Percentiles rank a stretch among this genome's conserved stretches.
phyloP scores from a whole-genome alignment of 2,329 filamentous ascomycete species.

The Exophiala aquamarina region DNA sequence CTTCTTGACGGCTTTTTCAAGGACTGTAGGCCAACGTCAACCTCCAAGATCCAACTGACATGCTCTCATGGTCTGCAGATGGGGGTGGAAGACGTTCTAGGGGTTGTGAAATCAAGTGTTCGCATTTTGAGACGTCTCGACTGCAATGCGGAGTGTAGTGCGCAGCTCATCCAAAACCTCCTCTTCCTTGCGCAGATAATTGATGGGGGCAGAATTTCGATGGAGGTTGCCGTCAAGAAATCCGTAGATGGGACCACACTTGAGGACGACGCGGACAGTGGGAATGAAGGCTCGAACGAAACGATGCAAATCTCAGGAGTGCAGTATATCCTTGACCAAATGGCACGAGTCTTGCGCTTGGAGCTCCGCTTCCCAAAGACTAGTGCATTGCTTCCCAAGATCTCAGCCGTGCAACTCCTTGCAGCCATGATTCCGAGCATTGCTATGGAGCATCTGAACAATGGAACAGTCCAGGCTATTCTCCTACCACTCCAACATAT shows the following conservation, averaged over 20 bases:
- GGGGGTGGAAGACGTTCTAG: conserved; percentile 62
- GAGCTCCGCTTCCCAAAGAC: conserved; percentile 65
- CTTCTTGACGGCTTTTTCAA: conserved; percentile 76
- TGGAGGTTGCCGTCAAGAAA: conserved; percentile 43
- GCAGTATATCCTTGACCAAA: conserved; percentile 73
- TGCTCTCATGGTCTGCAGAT: conserved; percentile 73
- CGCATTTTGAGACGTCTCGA: conserved; percentile 61
- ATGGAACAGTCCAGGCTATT: conserved; percentile 62
- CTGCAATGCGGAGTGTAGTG: conserved; percentile 72
- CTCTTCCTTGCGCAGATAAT: conserved; percentile 74
- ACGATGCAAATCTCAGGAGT: conserved; percentile 54
- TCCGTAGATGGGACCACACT: conserved; percentile 43
- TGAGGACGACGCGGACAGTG: conserved; percentile 43
- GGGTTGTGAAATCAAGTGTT: conserved; percentile 58
- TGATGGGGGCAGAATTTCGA: conserved; percentile 56
- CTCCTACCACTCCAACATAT: conserved; percentile 75
- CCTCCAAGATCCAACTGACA: conserved; percentile 57
- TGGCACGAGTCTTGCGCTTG: conserved; percentile 75
- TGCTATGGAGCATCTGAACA: conserved; percentile 54
- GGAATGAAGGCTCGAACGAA: conserved; percentile 47
- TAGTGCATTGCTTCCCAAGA: conserved; percentile 69
- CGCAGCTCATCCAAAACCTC: conserved; percentile 76
- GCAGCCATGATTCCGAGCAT: conserved; percentile 67
- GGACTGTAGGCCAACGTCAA: conserved; percentile 66
- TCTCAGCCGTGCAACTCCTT: conserved; percentile 72